Evolutionary conservation across 2,329 filamentous ascomycete species (phyloP).

Genomic region (Exophiala oligosperma): DNA sequence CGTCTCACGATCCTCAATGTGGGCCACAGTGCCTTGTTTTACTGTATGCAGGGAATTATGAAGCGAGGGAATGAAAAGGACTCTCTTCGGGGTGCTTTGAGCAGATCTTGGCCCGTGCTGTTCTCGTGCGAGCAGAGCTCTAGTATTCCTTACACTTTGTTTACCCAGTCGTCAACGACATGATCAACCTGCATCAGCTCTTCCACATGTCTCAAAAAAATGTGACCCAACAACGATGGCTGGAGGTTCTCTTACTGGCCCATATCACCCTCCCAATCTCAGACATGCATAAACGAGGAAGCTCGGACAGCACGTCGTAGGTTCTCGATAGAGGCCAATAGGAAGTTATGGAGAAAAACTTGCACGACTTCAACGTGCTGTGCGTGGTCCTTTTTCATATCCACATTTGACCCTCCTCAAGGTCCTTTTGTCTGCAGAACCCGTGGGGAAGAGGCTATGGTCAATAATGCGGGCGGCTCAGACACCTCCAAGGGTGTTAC

Average conservation of each 20-base stretch:
- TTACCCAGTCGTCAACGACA: neutral
- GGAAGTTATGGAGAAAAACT: neutral
- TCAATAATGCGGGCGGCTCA: neutral
- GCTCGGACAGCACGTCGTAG: neutral
- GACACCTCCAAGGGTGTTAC: neutral
- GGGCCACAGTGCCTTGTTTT: neutral
- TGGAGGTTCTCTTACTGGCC: neutral
- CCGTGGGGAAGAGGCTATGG: neutral
- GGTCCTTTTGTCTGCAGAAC: neutral
- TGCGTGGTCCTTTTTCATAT: neutral
- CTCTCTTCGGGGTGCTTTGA: neutral
- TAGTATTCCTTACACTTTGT: neutral
- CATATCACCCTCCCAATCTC: neutral
- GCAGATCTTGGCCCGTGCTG: constrained; percentile 1
- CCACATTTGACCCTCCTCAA: neutral
- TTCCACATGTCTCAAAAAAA: neutral
- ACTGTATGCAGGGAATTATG: neutral
- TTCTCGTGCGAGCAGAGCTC: neutral
- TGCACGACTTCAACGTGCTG: neutral
- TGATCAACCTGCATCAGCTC: neutral
- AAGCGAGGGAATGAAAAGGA: neutral
- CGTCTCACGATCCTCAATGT: neutral
- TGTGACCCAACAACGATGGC: neutral
- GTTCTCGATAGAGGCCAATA: neutral
- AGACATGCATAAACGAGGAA: neutral